Base-by-base conservation (phyloP, 768 basidiomycete genomes). In the Leccinum barrowsii region DNA sequence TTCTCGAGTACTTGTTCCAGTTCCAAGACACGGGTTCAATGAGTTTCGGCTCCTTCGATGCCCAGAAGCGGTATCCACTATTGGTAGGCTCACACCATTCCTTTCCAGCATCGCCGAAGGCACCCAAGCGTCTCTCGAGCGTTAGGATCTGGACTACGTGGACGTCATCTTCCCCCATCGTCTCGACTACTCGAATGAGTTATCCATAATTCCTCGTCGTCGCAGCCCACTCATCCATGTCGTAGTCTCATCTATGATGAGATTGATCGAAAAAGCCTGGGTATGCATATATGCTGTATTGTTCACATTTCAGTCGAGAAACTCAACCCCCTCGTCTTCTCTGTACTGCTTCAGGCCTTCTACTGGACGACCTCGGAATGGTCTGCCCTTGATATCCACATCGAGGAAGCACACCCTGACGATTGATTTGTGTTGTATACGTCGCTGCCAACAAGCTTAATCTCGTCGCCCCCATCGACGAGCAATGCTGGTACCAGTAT, bases 351-450 rank as follows among this genome's bases (percentile, higher is more conserved):
- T 22, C 34, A 74, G 73, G 70, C 75, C 2, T 75, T 74, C 65
- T 76, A 76, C 63, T 80, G 80, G 81, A 81, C 73, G 26, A 81
- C 81, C 0, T 79, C 78, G 24, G 82, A 85, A 60, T 85, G 84
- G 84, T 76, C 76, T 44, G 78, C 83, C 7, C 71, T 72, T 47
- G 75, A 82, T 64, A 78, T 81, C 56, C 75, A 82, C 65, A 78
- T 81, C 56, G 74, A 79, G 54, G 76, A 78, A 54, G 78, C 79
- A 37, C 70, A 71, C 62, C 5, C 34, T 34, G 34, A 35, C 34
- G 34, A 35, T 35, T 2, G 34, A 34, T 34, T 5, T 34, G 34
- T 13, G 34, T 35, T 35, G 34, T 35, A 35, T 13, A 35, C 13
- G 34, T 35, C 32, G 32, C 32, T 32, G 4, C 32, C 32, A 32